Evolutionary conservation across 805 yeast genomes (phyloP).

Genomic region (Wickerhamiella sorbophila): DNA sequence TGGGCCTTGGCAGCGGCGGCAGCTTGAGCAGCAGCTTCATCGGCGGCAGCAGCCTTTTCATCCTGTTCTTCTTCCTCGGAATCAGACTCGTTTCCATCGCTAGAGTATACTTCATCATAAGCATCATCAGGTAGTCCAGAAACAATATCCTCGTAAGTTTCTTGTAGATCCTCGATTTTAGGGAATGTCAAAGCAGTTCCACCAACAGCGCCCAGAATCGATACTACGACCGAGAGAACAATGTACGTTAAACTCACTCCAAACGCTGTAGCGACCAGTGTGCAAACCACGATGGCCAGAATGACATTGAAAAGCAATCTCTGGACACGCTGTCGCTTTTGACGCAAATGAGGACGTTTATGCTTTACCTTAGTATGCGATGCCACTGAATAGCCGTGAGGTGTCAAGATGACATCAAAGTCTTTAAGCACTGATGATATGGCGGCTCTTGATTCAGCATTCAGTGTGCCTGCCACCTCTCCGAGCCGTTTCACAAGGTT

Average conservation of each 20-base stretch:
- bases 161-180: not conserved
- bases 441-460: not conserved
- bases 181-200: not conserved
- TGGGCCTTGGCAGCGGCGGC: constrained; percentile 1
- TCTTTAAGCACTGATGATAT: not conserved
- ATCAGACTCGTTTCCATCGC: not conserved
- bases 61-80: constrained; percentile 1
- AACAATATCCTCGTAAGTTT: not conserved
- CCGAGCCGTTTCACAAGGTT: not conserved
- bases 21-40: not conserved
- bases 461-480: not conserved
- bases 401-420: not conserved
- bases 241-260: not conserved
- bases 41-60: constrained; percentile 1
- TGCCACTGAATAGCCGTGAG: not conserved
- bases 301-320: not conserved
- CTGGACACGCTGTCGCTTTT: not conserved
- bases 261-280: not conserved
- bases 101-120: constrained; percentile 1
- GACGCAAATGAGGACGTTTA: not conserved
- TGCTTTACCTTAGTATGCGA: not conserved
- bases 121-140: not conserved
- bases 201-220: not conserved
- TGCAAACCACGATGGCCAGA: not conserved
- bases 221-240: not conserved